Evolutionary conservation across 2,329 filamentous ascomycete species (phyloP).

Genomic region (Fusarium oxysporum): DNA sequence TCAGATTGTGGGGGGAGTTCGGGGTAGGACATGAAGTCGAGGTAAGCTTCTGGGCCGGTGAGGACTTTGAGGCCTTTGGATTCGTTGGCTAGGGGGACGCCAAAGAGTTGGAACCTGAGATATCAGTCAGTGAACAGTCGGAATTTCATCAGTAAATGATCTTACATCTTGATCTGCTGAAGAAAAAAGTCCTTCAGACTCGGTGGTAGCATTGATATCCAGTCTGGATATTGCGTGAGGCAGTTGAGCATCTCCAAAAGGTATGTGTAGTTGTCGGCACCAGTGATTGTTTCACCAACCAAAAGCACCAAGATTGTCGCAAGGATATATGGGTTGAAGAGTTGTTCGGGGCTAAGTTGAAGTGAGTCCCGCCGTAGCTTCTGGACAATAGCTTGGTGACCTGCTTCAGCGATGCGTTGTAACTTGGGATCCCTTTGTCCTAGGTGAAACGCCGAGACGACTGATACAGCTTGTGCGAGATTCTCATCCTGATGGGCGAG

Average conservation of each 20-base stretch:
- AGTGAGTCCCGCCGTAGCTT: constrained; percentile 50
- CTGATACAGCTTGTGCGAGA: constrained; percentile 52
- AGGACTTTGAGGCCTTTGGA: constrained; percentile 44
- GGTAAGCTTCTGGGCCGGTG: constrained; percentile 37
- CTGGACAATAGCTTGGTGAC: constrained; percentile 51
- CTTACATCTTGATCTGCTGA: constrained; percentile 50
- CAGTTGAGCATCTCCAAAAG: constrained; percentile 52
- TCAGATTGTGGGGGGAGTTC: constrained; percentile 33
- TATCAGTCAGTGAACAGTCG: neutral
- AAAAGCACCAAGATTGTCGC: constrained; percentile 54
- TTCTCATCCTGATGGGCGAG: constrained; percentile 53
- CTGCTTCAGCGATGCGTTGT: constrained; percentile 48
- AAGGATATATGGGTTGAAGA: constrained; percentile 53
- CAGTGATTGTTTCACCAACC: constrained; percentile 56
- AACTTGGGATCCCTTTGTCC: constrained; percentile 48
- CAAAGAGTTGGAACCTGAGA: constrained; percentile 48
- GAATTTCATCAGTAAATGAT: accelerated
- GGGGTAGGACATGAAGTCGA: constrained; percentile 46
- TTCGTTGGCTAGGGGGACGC: constrained; percentile 45
- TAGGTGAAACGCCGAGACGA: constrained; percentile 55
- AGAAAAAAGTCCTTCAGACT: constrained; percentile 44
- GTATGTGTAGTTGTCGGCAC: constrained; percentile 52
- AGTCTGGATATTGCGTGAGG: constrained; percentile 40
- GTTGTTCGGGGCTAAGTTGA: constrained; percentile 40
- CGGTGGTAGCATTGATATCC: constrained; percentile 28